Evolutionary conservation across 768 basidiomycete species (phyloP), one percentile per base, ranked within the genome.

Genomic region (Postia placenta): DNA sequence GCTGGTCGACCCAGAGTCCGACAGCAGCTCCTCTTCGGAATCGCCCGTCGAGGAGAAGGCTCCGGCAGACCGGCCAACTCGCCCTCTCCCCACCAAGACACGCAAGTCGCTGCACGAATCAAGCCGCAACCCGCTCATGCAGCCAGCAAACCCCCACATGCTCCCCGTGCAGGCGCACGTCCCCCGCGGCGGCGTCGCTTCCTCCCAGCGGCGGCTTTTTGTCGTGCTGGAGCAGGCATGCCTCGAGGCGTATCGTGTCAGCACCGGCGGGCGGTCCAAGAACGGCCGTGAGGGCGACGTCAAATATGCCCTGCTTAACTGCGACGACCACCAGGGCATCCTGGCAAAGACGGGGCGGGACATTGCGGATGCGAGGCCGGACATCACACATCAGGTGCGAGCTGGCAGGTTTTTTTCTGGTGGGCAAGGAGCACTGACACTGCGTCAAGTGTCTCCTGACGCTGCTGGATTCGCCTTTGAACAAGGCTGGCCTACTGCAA

Each of bases 311-410:
- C 71, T 99, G 50, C 69, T 99, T 56, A 99, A 99, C 69, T 98
- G 96, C 67, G 96, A 98, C 64, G 96, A 98, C 58, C 96, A 97
- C 69, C 96, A 99, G 66, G 95, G 95, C 48, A 96, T 99, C 57
- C 74, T 99, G 53, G 95, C 96, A 4, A 98, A 96, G 69, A 96
- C 92, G 0, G 92, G 93, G 14, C 79, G 95, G 63, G 96, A 99
- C 69, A 98, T 98, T 53, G 96, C 96, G 14, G 94, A 98, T 69
- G 96, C 96, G n/a, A 74, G 96, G 55, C 96, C 96, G 2, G 96
- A 98, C 69, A 98, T 98, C 61, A 98, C 96, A 0, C 96, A 99
- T 65, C 96, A 97, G 80, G 93, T 92, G 50, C 44, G 77, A 35
- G n/a, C n/a, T n/a, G n/a, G n/a, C n/a, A n/a, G n/a, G 6, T 19